Evolutionary conservation across 768 basidiomycete genomes (phyloP), one percentile per base, ranked within the genome.

Genomic region (Mycena metata): DNA sequence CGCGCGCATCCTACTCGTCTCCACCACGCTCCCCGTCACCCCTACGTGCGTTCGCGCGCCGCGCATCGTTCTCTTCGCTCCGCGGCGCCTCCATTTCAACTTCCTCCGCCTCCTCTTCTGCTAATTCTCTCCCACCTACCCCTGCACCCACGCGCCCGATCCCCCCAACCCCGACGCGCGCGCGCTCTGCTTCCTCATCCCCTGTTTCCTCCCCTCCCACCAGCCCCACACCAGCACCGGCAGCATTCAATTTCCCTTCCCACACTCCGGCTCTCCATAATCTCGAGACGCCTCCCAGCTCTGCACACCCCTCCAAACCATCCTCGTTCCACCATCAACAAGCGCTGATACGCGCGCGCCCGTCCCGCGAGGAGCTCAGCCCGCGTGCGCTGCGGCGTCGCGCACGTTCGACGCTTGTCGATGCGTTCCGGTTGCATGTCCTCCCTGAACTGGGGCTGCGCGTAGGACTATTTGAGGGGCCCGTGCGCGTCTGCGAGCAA

Each of bases 361-460:
- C 43, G 5, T 52, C 19, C 21, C 46, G 15, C 19, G 57, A 67
- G 5, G 41, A 49, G 51, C 26, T 76, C 47, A 65, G 75, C 23
- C 75, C 85, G 21, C 82, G 83, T n/a, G 75, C 75, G 59, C 83
- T 90, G 45, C 87, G 91, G 19, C 81, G 83, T 41, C 84, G 86
- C 50, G 92, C 92, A 6, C 89, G 91, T 35, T 90, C 91, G 21
- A 82, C 84, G 4, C 84, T 93, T 15, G 83, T 93, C 7, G 91
- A 94, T 71, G 82, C 86, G 5, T 93, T 88, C 74, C 87, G 91
- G 39, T 83, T 83, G 24, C 86, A 88, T 72, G 85, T 91, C 26
- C 69, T 91, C n/a, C 75, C 83, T 24, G 88, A 89, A 66, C 80
- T 93, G 24, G 70, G 78, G 50, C 76, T 64, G 67, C 77, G 86